Evolutionary conservation across 108 stramenopile species (phyloP).

Genomic region (Epipyxis sp.): DNA sequence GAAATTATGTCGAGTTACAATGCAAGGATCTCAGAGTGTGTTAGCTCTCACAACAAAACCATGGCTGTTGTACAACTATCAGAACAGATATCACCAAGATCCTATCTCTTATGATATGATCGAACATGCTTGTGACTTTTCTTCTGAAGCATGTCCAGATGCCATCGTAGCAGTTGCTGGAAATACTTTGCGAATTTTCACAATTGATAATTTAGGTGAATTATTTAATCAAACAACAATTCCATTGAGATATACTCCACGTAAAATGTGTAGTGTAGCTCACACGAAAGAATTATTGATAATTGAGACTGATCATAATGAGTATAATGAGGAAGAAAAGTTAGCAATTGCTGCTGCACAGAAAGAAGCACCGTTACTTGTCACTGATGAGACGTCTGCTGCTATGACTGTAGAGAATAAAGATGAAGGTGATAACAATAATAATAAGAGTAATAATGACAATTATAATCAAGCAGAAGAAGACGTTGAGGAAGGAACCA

Average conservation of each 20-base stretch:
- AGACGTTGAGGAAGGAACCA: conserved; percentile 62
- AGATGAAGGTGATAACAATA: conserved; percentile 43
- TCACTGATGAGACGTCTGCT: conserved; percentile 65
- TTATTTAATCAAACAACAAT: conserved; percentile 79
- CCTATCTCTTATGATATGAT: conserved; percentile 87
- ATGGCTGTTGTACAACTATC: conserved; percentile 75
- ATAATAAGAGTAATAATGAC: conserved; percentile 52
- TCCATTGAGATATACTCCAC: conserved; percentile 87
- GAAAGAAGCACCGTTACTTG: neutral
- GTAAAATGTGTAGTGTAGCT: conserved; percentile 72
- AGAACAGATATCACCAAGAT: conserved; percentile 58
- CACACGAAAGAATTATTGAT: conserved; percentile 75
- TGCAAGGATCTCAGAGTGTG: conserved; percentile 65
- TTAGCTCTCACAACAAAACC: conserved; percentile 85
- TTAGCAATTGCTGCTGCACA: neutral
- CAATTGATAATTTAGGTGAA: conserved; percentile 72
- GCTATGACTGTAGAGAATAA: conserved; percentile 56
- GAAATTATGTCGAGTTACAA: conserved; percentile 70
- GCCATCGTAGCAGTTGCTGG: conserved; percentile 93
- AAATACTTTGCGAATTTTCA: conserved; percentile 78
- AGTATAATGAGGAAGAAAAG: conserved; percentile 72
- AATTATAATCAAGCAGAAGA: conserved; percentile 47
- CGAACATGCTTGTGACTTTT: conserved; percentile 83
- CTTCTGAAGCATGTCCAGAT: conserved; percentile 78
- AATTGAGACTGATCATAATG: conserved; percentile 90